A percentile compares a stretch with the other conserved stretches of the same genome.
These are phyloP conservation scores for Balamuthia mandrillaris DNA, from an alignment of 208 protist species.

Conservation along the genomic window DNA sequence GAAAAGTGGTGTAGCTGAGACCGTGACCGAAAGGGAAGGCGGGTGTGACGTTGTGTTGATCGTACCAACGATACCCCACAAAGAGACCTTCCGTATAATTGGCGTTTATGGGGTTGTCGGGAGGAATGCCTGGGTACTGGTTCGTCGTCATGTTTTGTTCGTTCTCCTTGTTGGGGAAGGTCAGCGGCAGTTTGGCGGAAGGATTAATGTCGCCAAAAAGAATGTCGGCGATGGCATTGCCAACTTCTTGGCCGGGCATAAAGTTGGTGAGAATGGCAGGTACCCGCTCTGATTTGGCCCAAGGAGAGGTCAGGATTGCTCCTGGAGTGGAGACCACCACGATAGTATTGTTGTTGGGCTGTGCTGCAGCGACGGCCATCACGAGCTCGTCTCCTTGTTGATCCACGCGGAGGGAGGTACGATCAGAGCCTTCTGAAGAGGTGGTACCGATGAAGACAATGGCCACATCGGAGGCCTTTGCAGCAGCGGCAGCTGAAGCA, in stretches of 20 bases:
- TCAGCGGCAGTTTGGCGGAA: constrained; percentile 55
- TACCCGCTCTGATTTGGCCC: not conserved
- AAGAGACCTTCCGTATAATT: constrained; percentile 47
- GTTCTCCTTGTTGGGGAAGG: constrained; percentile 41
- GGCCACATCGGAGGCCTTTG: constrained; percentile 42
- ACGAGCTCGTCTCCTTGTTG: constrained; percentile 21
- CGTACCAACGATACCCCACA: constrained; percentile 59
- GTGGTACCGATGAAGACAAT: constrained; percentile 36
- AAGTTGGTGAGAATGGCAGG: constrained; percentile 44
- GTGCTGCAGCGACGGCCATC: not conserved
- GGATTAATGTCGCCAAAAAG: constrained; percentile 67
- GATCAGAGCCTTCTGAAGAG: constrained; percentile 47
- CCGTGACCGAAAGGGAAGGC: constrained; percentile 63
- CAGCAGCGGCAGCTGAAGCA: not conserved
- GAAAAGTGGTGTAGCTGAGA: constrained; percentile 61
- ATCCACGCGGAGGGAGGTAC: not conserved
- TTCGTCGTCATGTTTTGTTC: constrained; percentile 11
- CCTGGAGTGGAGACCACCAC: constrained; percentile 42
- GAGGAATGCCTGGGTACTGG: constrained; percentile 53
- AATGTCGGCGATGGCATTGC: constrained; percentile 51
- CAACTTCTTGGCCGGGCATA: constrained; percentile 49
- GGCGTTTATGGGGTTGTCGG: too few species aligned
- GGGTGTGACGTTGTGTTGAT: constrained; percentile 6
- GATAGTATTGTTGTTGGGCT: constrained; percentile 47
- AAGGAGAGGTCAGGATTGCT: not conserved